Conservation (phyloP, 2,329 filamentous ascomycete genomes). For the Diaporthe sp. region DNA sequence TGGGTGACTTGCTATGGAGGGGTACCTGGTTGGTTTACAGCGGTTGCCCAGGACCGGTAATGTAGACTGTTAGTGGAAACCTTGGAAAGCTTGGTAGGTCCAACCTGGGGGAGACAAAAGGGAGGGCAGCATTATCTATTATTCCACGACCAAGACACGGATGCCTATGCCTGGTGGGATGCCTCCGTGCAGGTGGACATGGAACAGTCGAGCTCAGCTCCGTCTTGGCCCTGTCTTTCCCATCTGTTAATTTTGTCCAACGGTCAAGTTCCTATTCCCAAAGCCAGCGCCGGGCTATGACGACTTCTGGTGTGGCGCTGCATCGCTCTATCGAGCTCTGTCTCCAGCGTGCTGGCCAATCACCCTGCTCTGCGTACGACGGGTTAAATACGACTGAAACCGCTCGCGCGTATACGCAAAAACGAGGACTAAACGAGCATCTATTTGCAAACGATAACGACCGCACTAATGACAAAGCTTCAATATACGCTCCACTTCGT, state of each 20-base stretch:
- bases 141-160: neutral
- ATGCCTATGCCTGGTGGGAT: neutral
- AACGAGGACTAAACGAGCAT: neutral
- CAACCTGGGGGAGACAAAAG: neutral
- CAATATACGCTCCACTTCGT: neutral
- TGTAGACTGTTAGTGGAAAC: slow-evolving; percentile 15
- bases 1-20: slow-evolving; percentile 13
- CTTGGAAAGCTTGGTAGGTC: slow-evolving; percentile 27
- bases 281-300: neutral
- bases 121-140: neutral
- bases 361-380: neutral
- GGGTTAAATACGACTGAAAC: neutral
- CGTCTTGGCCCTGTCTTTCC: slow-evolving; percentile 10
- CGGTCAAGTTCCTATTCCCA: slow-evolving; percentile 2
- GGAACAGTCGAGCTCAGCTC: slow-evolving; percentile 8
- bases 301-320: slow-evolving; percentile 18
- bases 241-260: neutral
- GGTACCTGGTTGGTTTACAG: slow-evolving; percentile 12
- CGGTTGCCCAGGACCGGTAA: neutral
- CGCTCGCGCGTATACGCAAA: slow-evolving; percentile 9
- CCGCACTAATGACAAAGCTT: neutral
- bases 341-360: slow-evolving; percentile 4
- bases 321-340: slow-evolving; percentile 2
- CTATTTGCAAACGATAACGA: neutral
- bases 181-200: neutral